These are phyloP conservation scores for Leccinum incarnatum DNA, from an alignment of 768 basidiomycete species.

Conservation along the genomic window DNA sequence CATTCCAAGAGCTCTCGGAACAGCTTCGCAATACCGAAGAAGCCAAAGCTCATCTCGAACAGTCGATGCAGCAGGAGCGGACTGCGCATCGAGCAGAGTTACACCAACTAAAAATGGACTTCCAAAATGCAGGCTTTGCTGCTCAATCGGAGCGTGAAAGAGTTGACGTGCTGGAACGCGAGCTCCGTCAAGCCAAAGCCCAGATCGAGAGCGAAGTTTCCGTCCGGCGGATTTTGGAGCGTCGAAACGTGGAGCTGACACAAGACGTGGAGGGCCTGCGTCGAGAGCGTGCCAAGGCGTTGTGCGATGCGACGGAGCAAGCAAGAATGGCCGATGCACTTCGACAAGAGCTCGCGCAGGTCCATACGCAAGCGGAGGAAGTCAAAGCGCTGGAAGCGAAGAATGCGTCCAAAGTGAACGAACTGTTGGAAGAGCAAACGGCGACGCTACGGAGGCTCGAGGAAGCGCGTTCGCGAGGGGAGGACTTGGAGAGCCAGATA, in stretches of 20 bases:
- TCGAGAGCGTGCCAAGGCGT: constrained; percentile 50
- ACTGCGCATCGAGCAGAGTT: constrained; percentile 54
- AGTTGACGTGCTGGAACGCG: constrained; percentile 58
- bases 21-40: constrained; percentile 63
- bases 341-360: constrained; percentile 62
- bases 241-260: constrained; percentile 56
- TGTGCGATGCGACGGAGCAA: constrained; percentile 69
- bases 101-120: constrained; percentile 45
- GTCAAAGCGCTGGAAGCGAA: constrained; percentile 64
- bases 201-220: constrained; percentile 63
- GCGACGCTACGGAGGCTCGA: constrained; percentile 66
- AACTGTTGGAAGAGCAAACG: constrained; percentile 75
- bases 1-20: constrained; percentile 67
- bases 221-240: constrained; percentile 62
- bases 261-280: constrained; percentile 56
- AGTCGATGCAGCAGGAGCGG: constrained; percentile 57
- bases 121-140: constrained; percentile 40
- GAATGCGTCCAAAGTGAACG: constrained; percentile 60
- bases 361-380: constrained; percentile 61
- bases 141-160: constrained; percentile 46
- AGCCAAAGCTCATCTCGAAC: constrained; percentile 55
- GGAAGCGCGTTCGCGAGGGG: constrained; percentile 69
- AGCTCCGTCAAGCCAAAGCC: constrained; percentile 58
- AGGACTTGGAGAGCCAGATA: constrained; percentile 75
- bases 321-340: constrained; percentile 55